phyloP scores from a whole-genome alignment of 108 stramenopile species.

The Asterionellopsis glacialis region DNA sequence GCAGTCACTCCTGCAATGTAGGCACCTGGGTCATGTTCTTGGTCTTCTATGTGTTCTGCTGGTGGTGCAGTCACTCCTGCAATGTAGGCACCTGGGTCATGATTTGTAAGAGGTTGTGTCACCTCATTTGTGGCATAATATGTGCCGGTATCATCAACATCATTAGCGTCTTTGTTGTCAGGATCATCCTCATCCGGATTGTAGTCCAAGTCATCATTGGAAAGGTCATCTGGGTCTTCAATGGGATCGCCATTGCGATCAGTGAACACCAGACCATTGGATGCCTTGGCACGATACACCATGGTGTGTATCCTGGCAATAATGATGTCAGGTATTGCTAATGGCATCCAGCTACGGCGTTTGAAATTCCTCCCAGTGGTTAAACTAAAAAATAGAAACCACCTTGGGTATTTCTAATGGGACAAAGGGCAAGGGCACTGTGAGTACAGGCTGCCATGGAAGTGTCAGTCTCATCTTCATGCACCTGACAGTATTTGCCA shows the following conservation, averaged over 20 bases:
- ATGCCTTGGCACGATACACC: too few relatives aligned
- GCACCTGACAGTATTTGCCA: slow-evolving; percentile 28
- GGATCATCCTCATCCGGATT: neutral
- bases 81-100: too few relatives aligned
- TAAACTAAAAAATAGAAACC: slow-evolving; percentile 26
- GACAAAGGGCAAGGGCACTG: slow-evolving; percentile 21
- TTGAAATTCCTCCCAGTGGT: slow-evolving; percentile 12
- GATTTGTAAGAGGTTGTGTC: too few relatives aligned
- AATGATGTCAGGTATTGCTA: slow-evolving; percentile 22
- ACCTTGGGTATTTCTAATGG: slow-evolving; percentile 26
- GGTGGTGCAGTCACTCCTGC: too few relatives aligned
- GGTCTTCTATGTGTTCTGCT: too few relatives aligned
- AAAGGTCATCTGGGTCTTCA: neutral
- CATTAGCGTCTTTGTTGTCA: too few relatives aligned
- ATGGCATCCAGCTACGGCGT: slow-evolving; percentile 12
- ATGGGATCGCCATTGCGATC: too few relatives aligned
- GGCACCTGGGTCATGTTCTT: too few relatives aligned
- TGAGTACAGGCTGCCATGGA: slow-evolving; percentile 16
- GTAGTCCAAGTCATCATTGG: neutral
- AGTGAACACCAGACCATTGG: neutral
- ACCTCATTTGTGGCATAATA: too few relatives aligned
- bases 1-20: too few relatives aligned
- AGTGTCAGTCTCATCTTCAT: slow-evolving; percentile 33
- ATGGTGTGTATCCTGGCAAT: slow-evolving; percentile 13
- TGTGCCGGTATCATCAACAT: too few relatives aligned